These are phyloP conservation scores for Entophlyctis luteolus DNA, from an alignment of 192 early-diverging fungal species.

Conservation along the genomic window DNA sequence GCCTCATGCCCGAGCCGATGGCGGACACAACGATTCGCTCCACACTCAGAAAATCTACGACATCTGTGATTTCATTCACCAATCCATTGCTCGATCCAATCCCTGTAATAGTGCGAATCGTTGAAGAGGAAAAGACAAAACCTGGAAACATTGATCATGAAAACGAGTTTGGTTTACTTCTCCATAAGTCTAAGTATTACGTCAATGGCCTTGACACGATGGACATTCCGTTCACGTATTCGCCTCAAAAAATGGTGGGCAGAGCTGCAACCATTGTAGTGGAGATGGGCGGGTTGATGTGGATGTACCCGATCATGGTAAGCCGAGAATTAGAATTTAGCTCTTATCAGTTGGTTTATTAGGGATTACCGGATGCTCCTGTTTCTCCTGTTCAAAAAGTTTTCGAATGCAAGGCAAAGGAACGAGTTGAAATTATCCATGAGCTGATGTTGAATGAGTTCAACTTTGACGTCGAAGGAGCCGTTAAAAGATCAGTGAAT, in stretches of 20 bases:
- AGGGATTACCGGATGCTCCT: constrained; percentile 39
- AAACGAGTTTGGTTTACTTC: constrained; percentile 34
- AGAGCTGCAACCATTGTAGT: constrained; percentile 35
- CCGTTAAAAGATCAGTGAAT: not conserved
- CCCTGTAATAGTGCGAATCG: constrained; percentile 32
- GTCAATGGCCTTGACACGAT: constrained; percentile 40
- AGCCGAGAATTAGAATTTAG: not conserved
- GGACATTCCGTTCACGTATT: constrained; percentile 46
- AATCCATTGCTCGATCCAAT: constrained; percentile 47
- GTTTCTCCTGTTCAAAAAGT: constrained; percentile 5
- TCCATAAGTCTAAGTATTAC: constrained; percentile 22
- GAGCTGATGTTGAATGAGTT: constrained; percentile 31
- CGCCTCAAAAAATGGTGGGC: constrained; percentile 37
- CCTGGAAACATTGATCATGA: not conserved
- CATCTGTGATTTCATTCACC: constrained; percentile 36
- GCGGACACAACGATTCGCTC: constrained; percentile 25
- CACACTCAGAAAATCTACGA: constrained; percentile 27
- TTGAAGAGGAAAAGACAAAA: constrained; percentile 7
- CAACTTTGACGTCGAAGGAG: constrained; percentile 26
- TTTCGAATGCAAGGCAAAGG: constrained; percentile 33
- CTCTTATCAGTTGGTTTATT: not conserved
- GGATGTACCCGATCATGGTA: constrained; percentile 52
- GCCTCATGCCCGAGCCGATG: constrained; percentile 40
- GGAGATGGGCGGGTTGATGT: constrained; percentile 36
- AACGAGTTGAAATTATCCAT: constrained; percentile 11